Evolutionary conservation across 2,329 filamentous ascomycete species (phyloP).

Genomic region (Dactylonectria macrodidyma): DNA sequence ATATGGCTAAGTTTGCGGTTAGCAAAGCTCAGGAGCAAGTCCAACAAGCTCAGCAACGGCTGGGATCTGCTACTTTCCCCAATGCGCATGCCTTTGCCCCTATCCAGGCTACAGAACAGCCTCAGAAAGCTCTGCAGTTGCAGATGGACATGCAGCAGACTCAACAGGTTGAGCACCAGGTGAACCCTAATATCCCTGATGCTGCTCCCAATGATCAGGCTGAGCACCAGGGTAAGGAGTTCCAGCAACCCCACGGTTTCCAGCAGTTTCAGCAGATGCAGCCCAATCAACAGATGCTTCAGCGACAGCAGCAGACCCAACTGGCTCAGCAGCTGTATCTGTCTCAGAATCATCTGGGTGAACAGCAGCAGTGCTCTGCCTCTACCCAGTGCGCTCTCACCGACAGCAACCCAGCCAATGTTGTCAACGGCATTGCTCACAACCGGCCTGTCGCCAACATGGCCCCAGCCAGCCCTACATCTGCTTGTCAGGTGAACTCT

Average conservation of each 20-base stretch:
- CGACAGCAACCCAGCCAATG: too few species aligned
- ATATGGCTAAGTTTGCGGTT: too few species aligned
- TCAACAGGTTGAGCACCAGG: neutral
- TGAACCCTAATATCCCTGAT: too few species aligned
- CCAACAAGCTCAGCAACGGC: too few species aligned
- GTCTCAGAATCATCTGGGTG: too few species aligned
- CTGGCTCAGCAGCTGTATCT: neutral
- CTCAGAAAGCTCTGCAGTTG: neutral
- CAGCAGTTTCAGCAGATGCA: neutral
- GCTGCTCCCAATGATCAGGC: neutral
- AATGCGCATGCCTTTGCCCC: neutral
- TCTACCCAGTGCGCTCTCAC: neutral
- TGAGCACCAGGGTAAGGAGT: neutral
- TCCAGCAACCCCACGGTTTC: neutral
- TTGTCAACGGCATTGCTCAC: too few species aligned
- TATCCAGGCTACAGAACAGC: neutral
- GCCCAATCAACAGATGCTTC: neutral
- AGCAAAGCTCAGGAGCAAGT: too few species aligned
- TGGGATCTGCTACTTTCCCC: too few species aligned
- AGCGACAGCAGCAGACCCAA: neutral
- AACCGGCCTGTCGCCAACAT: too few species aligned
- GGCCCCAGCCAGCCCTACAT: too few species aligned
- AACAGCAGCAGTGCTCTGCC: too few species aligned
- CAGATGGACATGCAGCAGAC: neutral
- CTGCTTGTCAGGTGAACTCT: too few species aligned